phyloP scores from a whole-genome alignment of 495 filamentous ascomycete species.

The Durotheca rogersii region DNA sequence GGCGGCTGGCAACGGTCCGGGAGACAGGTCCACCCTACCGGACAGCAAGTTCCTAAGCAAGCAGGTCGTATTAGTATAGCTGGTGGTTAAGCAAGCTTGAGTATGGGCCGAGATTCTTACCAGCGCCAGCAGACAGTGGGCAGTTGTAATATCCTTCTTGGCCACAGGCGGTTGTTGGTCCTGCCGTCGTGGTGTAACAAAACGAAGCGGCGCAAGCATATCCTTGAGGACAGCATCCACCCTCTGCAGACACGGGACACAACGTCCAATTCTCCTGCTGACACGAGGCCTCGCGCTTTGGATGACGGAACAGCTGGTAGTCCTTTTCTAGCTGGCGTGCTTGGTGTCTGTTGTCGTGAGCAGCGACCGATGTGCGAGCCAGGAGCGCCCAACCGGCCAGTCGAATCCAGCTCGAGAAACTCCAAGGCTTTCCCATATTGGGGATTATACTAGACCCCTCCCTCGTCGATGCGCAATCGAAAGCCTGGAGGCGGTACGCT shows the following conservation, averaged over 20 bases:
- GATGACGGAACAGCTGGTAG: slow-evolving; percentile 22
- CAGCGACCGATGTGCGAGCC: slow-evolving; percentile 9
- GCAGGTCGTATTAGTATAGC: slow-evolving; percentile 10
- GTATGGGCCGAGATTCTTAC: slow-evolving; percentile 16
- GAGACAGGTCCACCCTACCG: slow-evolving; percentile 39
- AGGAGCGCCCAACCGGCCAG: slow-evolving; percentile 31
- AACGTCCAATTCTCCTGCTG: slow-evolving; percentile 26
- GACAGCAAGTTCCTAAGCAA: slow-evolving; percentile 25
- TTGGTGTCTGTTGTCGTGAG: slow-evolving; percentile 14
- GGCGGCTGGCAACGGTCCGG: slow-evolving; percentile 33
- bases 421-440: slow-evolving; percentile 34
- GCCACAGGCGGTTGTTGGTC: slow-evolving; percentile 39
- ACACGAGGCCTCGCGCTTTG: slow-evolving; percentile 29
- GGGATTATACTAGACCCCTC: too few species aligned
- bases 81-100: not conserved
- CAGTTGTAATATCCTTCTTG: slow-evolving; percentile 38
- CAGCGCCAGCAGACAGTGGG: slow-evolving; percentile 18
- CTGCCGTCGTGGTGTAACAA: slow-evolving; percentile 47
- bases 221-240: slow-evolving; percentile 45
- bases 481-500: not conserved
- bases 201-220: slow-evolving; percentile 46
- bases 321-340: slow-evolving; percentile 42
- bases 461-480: not conserved
- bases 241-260: slow-evolving; percentile 40
- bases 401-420: slow-evolving; percentile 29